Percentiles rank a stretch among this genome's conserved stretches.
These are phyloP conservation scores for Aspergillus intermedius DNA, from an alignment of 2,329 filamentous ascomycete species.

Conservation along the genomic window DNA sequence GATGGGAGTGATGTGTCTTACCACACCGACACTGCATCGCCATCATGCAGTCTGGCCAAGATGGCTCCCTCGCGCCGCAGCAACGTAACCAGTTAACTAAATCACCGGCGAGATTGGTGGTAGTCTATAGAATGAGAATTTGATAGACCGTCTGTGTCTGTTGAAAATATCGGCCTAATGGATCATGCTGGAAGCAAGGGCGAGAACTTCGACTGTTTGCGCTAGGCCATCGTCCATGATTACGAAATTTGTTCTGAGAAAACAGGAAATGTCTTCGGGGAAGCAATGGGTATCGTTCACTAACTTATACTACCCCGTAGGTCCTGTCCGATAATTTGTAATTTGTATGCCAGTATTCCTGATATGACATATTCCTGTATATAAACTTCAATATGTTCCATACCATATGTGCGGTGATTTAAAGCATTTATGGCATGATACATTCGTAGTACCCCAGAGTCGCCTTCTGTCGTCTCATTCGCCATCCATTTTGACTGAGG, in stretches of 20 bases:
- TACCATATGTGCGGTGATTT: too few species aligned
- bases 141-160: neutral
- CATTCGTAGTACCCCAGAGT: too few species aligned
- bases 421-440: too few species aligned
- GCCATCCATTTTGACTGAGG: neutral
- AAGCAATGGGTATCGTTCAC: neutral
- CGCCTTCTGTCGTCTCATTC: neutral
- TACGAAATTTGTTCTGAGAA: neutral
- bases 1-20: neutral
- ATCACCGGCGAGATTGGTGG: neutral
- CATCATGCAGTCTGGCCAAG: neutral
- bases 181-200: neutral
- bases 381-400: too few species aligned
- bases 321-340: too few species aligned
- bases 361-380: too few species aligned
- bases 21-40: neutral
- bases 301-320: neutral
- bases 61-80: neutral
- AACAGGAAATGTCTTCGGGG: neutral
- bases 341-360: too few species aligned
- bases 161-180: neutral
- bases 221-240: neutral
- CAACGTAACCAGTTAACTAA: neutral
- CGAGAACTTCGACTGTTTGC: neutral
- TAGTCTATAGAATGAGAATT: neutral